Evolutionary conservation across 108 stramenopile genomes (phyloP).

Genomic region (Craspedostauros australis): DNA sequence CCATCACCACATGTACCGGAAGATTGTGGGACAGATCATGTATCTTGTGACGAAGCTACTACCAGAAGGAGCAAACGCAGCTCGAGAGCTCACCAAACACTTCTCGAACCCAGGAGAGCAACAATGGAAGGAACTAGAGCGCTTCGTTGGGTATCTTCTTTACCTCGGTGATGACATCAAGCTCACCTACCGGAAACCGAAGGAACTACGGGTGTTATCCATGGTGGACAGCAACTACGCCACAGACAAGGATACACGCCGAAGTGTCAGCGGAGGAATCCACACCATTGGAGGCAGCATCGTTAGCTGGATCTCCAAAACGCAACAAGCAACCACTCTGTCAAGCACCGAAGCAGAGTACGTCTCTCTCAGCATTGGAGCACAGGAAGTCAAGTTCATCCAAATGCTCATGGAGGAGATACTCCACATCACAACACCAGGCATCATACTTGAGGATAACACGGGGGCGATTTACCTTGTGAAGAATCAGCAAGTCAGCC

Average conservation of each 20-base stretch:
- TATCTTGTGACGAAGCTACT: constrained; percentile 3
- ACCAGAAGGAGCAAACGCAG: constrained; percentile 10
- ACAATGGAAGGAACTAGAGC: constrained; percentile 1
- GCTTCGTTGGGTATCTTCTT: not conserved
- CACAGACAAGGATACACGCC: constrained; percentile 1
- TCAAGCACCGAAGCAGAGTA: constrained; percentile 15
- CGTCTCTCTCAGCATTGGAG: constrained; percentile 1
- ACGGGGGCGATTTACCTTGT: constrained; percentile 17
- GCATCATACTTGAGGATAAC: constrained; percentile 17
- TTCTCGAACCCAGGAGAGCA: constrained; percentile 1
- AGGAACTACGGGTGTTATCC: not conserved
- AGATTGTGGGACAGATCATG: constrained; percentile 12
- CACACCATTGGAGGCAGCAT: constrained; percentile 15
- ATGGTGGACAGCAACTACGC: not conserved
- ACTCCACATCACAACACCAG: not conserved
- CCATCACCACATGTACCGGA: constrained; percentile 1
- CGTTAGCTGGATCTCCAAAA: not conserved
- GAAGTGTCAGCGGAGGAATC: constrained; percentile 15
- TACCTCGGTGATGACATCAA: not conserved
- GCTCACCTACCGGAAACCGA: constrained; percentile 3
- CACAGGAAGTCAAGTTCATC: constrained; percentile 12
- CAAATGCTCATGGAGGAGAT: constrained; percentile 17
- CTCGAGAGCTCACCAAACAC: constrained; percentile 3
- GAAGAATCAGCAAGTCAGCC: constrained; percentile 14
- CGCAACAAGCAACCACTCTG: constrained; percentile 1